phyloP scores from a whole-genome alignment of 352 stramenopile species.

The Pythium biforme region DNA sequence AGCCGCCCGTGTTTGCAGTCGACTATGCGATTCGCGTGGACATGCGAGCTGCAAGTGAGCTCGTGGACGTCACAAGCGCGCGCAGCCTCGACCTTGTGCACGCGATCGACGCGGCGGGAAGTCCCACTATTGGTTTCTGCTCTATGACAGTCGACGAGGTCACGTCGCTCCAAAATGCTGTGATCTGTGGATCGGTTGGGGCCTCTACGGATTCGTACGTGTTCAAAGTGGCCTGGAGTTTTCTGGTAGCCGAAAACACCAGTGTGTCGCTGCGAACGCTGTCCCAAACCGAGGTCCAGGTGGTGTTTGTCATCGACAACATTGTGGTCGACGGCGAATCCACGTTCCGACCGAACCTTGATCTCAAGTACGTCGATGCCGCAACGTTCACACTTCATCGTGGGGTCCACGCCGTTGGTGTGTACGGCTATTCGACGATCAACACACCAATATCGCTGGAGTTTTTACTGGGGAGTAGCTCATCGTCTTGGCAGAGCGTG shows the following conservation, averaged over 20 bases:
- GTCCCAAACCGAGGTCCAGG: conserved; percentile 14
- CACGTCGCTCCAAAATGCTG: conserved; percentile 11
- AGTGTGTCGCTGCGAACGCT: conserved; percentile 21
- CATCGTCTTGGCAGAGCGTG: conserved; percentile 17
- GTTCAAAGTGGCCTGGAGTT: conserved; percentile 12
- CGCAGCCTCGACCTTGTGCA: conserved; percentile 7
- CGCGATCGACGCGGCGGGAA: conserved; percentile 5
- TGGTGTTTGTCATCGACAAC: conserved; percentile 27
- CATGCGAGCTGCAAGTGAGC: conserved; percentile 2
- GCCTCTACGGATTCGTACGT: neutral
- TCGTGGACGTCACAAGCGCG: neutral
- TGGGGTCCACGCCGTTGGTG: conserved; percentile 13
- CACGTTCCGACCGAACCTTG: conserved; percentile 17
- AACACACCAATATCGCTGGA: conserved; percentile 9
- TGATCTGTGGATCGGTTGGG: neutral
- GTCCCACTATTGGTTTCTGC: conserved; percentile 9
- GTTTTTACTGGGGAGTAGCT: conserved; percentile 1
- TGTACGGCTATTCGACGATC: conserved; percentile 13
- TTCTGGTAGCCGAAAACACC: conserved; percentile 15
- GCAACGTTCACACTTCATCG: conserved; percentile 5
- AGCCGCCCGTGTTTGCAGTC: conserved; percentile 33
- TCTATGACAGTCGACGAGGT: neutral
- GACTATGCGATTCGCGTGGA: conserved; percentile 26
- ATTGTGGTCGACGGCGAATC: neutral
- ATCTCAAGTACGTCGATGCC: conserved; percentile 17